phyloP scores from a whole-genome alignment of 805 yeast genomes.

The Wickerhamomyces queroliae region DNA sequence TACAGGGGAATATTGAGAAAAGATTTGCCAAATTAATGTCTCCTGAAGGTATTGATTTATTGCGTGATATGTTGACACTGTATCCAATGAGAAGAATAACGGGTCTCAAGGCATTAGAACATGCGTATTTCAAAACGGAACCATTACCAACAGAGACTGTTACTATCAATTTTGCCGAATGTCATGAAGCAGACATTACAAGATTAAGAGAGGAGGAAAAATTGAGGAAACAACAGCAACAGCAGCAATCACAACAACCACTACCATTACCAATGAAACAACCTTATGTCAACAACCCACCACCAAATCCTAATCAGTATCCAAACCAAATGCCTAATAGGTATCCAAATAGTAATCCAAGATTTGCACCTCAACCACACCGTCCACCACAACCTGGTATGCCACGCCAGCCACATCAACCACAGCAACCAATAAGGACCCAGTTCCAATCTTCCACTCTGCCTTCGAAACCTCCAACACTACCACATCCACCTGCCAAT shows the following conservation, averaged over 20 bases:
- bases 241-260: not conserved
- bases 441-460: not conserved
- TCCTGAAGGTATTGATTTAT: constrained; percentile 43
- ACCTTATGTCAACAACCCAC: not conserved
- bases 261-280: not conserved
- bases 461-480: not conserved
- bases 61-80: constrained; percentile 56
- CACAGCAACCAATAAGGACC: too few species aligned
- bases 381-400: not conserved
- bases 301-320: not conserved
- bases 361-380: not conserved
- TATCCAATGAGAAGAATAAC: constrained; percentile 73
- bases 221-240: constrained; percentile 2
- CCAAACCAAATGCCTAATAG: not conserved
- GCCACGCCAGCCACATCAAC: not conserved
- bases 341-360: not conserved
- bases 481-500: not conserved
- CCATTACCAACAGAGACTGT: constrained; percentile 68
- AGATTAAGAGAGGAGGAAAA: constrained; percentile 39
- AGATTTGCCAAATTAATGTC: constrained; percentile 38
- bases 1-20: constrained; percentile 38
- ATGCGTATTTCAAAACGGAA: constrained; percentile 57
- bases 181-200: constrained; percentile 82
- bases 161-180: constrained; percentile 51
- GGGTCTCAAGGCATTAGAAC: constrained; percentile 71